Conservation (phyloP, 768 basidiomycete genomes). For the Leccinellum rugosiceps region DNA sequence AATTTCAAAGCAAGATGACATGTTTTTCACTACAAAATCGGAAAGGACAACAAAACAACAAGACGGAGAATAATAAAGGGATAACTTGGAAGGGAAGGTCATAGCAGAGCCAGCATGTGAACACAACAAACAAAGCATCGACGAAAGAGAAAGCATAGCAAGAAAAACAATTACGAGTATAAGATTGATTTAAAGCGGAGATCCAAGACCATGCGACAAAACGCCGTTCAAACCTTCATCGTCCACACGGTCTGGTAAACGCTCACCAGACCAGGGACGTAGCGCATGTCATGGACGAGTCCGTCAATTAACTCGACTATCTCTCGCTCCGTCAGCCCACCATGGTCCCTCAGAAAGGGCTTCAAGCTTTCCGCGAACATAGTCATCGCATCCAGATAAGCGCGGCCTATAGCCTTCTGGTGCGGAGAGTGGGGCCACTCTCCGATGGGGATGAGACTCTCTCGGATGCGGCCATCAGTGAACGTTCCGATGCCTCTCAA, state of each 20-base stretch:
- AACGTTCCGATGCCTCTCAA: constrained; percentile 41
- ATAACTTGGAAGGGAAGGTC: neutral
- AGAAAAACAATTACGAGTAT: neutral
- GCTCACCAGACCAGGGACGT: constrained; percentile 45
- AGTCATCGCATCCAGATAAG: constrained; percentile 37
- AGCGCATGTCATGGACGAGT: constrained; percentile 46
- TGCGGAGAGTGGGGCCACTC: constrained; percentile 42
- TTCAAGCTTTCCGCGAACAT: constrained; percentile 48
- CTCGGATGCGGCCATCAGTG: constrained; percentile 33
- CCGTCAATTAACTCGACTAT: constrained; percentile 39
- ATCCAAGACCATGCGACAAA: neutral
- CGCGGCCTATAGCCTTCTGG: constrained; percentile 39
- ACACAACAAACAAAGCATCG: neutral
- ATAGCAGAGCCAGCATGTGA: neutral
- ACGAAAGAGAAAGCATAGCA: neutral
- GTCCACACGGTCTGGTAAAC: constrained; percentile 52
- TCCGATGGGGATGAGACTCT: constrained; percentile 53
- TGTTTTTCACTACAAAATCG: neutral
- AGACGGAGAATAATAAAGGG: neutral
- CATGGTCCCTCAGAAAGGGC: constrained; percentile 42
- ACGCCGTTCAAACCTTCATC: constrained; percentile 21
- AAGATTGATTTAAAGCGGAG: neutral
- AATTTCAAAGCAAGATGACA: neutral
- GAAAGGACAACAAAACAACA: neutral
- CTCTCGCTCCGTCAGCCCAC: constrained; percentile 35